phyloP scores from a whole-genome alignment of 768 basidiomycete genomes.

The Tylopilus sp. region DNA sequence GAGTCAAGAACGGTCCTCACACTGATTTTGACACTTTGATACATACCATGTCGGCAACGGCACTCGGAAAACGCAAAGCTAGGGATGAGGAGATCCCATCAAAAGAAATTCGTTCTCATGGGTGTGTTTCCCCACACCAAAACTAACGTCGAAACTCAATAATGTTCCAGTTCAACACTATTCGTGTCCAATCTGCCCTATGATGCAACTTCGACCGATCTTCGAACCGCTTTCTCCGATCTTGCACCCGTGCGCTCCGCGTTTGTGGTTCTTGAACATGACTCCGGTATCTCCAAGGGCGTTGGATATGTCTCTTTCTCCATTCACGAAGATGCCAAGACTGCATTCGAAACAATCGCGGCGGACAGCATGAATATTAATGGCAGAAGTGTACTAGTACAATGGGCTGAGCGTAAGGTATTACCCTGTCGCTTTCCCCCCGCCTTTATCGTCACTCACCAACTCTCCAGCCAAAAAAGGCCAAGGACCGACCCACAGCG shows the following conservation, averaged over 20 bases:
- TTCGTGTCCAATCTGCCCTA: slow-evolving; percentile 95
- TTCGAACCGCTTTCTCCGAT: slow-evolving; percentile 92
- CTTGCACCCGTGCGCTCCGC: slow-evolving; percentile 92
- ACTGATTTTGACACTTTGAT: not conserved
- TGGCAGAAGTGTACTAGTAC: slow-evolving; percentile 66
- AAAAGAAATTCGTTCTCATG: slow-evolving; percentile 11
- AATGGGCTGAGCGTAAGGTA: slow-evolving; percentile 83
- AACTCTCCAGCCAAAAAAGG: slow-evolving; percentile 39
- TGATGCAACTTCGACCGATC: slow-evolving; percentile 83
- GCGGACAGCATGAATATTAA: slow-evolving; percentile 63
- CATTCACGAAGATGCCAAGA: slow-evolving; percentile 81
- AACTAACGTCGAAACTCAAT: no score
- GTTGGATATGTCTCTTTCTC: slow-evolving; percentile 96
- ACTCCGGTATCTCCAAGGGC: slow-evolving; percentile 78
- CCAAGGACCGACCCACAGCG: slow-evolving; percentile 31
- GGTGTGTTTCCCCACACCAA: slow-evolving; percentile 9
- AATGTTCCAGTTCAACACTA: slow-evolving; percentile 62
- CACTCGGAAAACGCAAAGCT: slow-evolving; percentile 28
- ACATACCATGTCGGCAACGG: slow-evolving; percentile 6
- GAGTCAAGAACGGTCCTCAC: not conserved
- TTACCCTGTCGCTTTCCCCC: slow-evolving; percentile 3
- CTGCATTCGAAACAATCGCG: slow-evolving; percentile 61
- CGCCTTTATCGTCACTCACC: not conserved
- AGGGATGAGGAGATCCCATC: slow-evolving; percentile 14
- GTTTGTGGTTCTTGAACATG: slow-evolving; percentile 85